A percentile compares a stretch with the other conserved stretches of the same genome.
These are phyloP conservation scores for Neltuma alba DNA, from an alignment of 306 rosid species.

Conservation along the genomic window DNA sequence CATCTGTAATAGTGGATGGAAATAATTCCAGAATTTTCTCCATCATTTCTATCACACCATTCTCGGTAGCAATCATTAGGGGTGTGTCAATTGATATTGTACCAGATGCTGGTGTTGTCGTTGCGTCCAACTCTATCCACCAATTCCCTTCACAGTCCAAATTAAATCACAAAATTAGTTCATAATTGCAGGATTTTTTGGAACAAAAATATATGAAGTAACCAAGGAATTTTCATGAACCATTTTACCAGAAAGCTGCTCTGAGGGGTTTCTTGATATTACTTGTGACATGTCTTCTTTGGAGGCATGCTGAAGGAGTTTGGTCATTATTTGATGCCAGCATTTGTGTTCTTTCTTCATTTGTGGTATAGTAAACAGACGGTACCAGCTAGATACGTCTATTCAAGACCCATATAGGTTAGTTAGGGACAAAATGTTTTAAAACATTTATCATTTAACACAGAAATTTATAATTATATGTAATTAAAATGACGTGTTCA, in stretches of 20 bases:
- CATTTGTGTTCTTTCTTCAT: neutral
- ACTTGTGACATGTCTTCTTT: neutral
- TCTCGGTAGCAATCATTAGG: neutral
- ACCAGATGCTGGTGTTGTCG: too few species aligned
- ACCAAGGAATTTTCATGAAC: too few species aligned
- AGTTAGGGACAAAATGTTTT: neutral
- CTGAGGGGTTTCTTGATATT: neutral
- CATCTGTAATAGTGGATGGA: neutral
- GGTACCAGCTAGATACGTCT: too few species aligned
- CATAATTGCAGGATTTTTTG: too few species aligned
- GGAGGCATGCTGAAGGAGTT: neutral
- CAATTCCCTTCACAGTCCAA: neutral
- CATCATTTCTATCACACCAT: neutral
- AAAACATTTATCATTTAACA: too few species aligned
- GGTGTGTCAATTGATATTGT: neutral
- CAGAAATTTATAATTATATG: too few species aligned
- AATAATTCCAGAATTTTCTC: neutral
- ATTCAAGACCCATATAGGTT: too few species aligned
- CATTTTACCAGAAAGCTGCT: neutral
- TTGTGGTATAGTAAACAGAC: too few species aligned
- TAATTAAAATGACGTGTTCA: too few species aligned
- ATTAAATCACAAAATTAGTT: too few species aligned
- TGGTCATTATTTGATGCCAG: neutral
- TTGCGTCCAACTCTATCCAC: neutral
- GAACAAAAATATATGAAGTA: too few species aligned